These are phyloP conservation scores for Krasilnikovozyma curviuscula DNA, from an alignment of 768 basidiomycete species.

Conservation along the genomic window DNA sequence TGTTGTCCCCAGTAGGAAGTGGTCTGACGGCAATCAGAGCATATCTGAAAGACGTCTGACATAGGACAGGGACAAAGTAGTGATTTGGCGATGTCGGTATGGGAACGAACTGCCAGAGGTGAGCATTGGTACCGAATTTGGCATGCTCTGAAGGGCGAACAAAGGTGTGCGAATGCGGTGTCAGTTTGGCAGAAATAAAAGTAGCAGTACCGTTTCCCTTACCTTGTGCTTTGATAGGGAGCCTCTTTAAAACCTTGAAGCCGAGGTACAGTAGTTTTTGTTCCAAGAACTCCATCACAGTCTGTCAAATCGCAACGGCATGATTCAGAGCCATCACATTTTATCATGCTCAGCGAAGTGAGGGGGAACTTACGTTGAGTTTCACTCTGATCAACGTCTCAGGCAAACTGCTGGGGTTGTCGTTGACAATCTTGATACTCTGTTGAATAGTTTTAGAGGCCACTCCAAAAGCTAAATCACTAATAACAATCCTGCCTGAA, in stretches of 20 bases:
- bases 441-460: no score
- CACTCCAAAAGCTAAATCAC: slow-evolving; percentile 55
- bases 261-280: slow-evolving; percentile 68
- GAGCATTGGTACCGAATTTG: slow-evolving; percentile 46
- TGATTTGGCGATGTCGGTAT: slow-evolving; percentile 56
- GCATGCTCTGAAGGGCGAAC: slow-evolving; percentile 34
- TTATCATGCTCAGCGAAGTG: neutral
- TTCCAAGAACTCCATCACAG: slow-evolving; percentile 60
- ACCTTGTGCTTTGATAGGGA: slow-evolving; percentile 54
- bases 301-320: slow-evolving; percentile 31
- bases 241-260: slow-evolving; percentile 47
- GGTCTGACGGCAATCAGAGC: slow-evolving; percentile 44
- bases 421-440: slow-evolving; percentile 46
- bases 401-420: slow-evolving; percentile 42
- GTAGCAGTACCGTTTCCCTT: slow-evolving; percentile 3
- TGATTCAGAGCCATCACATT: neutral
- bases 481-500: slow-evolving; percentile 56
- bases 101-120: slow-evolving; percentile 53
- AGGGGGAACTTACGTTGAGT: slow-evolving; percentile 35
- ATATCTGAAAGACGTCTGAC: slow-evolving; percentile 56
- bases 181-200: neutral
- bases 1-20: no score
- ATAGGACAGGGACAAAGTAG: slow-evolving; percentile 67
- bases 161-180: neutral
- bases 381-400: slow-evolving; percentile 43